Evolutionary conservation across 2,329 filamentous ascomycete genomes (phyloP), one percentile per base, ranked within the genome.

Genomic region (Sporothrix brunneoviolacea): DNA sequence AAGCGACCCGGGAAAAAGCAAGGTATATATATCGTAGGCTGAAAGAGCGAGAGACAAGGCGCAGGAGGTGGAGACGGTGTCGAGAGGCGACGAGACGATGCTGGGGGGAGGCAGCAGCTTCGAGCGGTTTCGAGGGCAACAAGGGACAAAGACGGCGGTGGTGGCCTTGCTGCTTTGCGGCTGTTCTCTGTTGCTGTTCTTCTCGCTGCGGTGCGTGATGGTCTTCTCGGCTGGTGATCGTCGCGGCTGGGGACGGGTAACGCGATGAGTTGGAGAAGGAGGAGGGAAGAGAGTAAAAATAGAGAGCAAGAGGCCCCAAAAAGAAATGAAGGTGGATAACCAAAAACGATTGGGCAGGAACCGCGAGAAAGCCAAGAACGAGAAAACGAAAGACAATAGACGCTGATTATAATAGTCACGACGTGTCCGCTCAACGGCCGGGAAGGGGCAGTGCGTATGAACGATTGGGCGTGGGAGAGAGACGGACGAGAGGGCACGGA

Each of bases 1-100:
- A 28, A 37, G 39, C 42, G 30, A 49, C 47, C 21, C 38, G 39
- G 38, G 47, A 49, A 43, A 41, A 43, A 28, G 22, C 28, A 43
- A 49, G 30, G 28, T 30, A 37, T 36, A 39, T 30, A 48, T 41
- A 36, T 12, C n/a, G 39, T 30, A 37, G 30, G 16, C 37, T 24
- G 47, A 43, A 37, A 42, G 47, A 40, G 38, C 32, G 39, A 42
- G 28, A 41, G 24, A 41, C n/a, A 41, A n/a, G 37, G 22, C 37
- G 37, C 16, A 33, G 47, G 39, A 37, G 16, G 47, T 22, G 32
- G 39, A 36, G 30, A 49, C 9, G 13, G 7, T 9, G 24, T 9
- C 5, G 5, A 4, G 28, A 27, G 27, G 8, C 16, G 37, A 16
- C 7, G 36, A 37, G 15, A 13, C n/a, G 47, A 36, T 27, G 38